Conservation (phyloP, 1,284 basidiomycete species). For the Puccinia hordei region DNA sequence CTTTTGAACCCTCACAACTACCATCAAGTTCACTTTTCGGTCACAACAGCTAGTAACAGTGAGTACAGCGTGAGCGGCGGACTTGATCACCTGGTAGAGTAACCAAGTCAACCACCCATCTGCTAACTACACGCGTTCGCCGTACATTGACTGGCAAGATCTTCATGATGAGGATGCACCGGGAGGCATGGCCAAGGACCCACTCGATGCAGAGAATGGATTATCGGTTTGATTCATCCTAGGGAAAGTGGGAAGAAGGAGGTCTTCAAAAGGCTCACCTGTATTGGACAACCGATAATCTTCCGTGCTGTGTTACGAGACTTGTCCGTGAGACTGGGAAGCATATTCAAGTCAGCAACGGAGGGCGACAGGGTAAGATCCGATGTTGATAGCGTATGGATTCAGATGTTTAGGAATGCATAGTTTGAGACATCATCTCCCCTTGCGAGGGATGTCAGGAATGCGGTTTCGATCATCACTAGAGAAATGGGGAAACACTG, state of each 20-base stretch:
- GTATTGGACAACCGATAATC: no score
- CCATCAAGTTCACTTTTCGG: background rate
- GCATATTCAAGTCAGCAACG: background rate
- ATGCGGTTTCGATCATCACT: background rate
- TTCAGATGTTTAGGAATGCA: constrained; percentile 29
- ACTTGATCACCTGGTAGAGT: background rate
- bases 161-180: background rate
- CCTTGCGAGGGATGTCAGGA: background rate
- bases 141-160: background rate
- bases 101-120: background rate
- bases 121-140: background rate
- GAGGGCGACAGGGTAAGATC: background rate
- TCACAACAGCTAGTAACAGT: constrained; percentile 25
- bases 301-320: no score
- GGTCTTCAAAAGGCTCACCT: no score
- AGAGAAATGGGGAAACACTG: background rate
- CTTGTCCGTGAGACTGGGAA: background rate
- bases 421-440: background rate
- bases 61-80: background rate
- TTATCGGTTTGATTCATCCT: constrained; percentile 42
- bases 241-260: background rate
- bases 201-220: constrained; percentile 40
- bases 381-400: background rate
- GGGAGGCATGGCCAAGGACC: background rate
- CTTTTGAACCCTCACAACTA: background rate